Conservation (phyloP, 1,284 basidiomycete genomes). For the Anthracocystis setariae region DNA sequence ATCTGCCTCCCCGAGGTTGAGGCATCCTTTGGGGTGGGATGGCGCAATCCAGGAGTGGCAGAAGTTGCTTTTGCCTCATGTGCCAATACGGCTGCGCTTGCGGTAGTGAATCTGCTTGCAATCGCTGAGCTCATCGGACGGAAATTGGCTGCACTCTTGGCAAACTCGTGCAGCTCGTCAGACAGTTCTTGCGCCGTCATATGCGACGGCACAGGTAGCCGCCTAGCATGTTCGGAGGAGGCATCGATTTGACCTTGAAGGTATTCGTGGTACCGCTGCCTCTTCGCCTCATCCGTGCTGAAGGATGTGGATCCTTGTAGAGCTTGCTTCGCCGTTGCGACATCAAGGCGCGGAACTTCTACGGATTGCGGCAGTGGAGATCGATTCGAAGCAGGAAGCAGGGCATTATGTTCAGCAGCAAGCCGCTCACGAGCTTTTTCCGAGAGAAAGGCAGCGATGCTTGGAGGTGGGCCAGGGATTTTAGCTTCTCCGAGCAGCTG, state of each 20-base stretch:
- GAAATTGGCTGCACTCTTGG: constrained; percentile 86
- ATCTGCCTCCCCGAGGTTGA: constrained; percentile 22
- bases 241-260: constrained; percentile 77
- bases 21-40: constrained; percentile 61
- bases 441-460: constrained; percentile 91
- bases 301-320: constrained; percentile 91
- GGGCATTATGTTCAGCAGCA: constrained; percentile 72
- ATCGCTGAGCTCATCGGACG: constrained; percentile 91
- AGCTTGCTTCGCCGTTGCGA: constrained; percentile 84
- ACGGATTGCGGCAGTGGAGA: constrained; percentile 59
- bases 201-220: constrained; percentile 70
- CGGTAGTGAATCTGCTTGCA: constrained; percentile 83
- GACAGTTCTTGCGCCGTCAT: constrained; percentile 75
- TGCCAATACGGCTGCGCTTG: constrained; percentile 70
- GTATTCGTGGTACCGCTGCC: constrained; percentile 85
- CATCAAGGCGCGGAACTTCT: constrained; percentile 75
- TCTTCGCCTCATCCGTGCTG: constrained; percentile 79
- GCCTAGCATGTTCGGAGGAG: constrained; percentile 68
- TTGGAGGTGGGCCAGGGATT: constrained; percentile 76
- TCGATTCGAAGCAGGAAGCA: constrained; percentile 29
- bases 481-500: constrained; percentile 82
- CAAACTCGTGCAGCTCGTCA: constrained; percentile 85
- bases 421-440: constrained; percentile 87
- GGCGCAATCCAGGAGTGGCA: constrained; percentile 72
- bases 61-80: constrained; percentile 70